Evolutionary conservation across 345 rosid genomes (phyloP), one percentile per base, ranked within the genome.

Genomic region (Camelina laxa): DNA sequence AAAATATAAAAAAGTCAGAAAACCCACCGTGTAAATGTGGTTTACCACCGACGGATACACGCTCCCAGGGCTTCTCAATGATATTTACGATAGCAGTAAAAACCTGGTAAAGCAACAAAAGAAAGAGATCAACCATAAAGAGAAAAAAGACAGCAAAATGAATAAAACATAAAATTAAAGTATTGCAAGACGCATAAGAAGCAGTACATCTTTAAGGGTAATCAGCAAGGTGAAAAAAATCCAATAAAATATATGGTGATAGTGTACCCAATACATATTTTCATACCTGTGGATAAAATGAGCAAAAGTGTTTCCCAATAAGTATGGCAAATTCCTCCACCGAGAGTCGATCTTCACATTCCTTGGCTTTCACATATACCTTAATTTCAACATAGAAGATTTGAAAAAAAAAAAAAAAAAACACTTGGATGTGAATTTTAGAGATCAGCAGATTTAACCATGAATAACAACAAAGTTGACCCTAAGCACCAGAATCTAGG

Each of bases 21-120:
- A 51, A 60, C 83, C 30, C 7, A 87, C 99, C 99, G 70, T 95
- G 99, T 54, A 84, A 72, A 73, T 95, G 97, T 6, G 84, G 89
- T 65, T 92, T 86, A 22, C 91, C 91, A 39, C 85, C 83, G 6
- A 95, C 44, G 24, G 6, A 22, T 8, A 87, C 88, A 4, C 97
- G 97, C 72, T 92, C 97, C 99, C 99, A 95, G 1, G 97, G 97
- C 83, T 92, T 92, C 84, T 95, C 99, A 78, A 82, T 89, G 72
- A 95, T 80, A 60, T 61, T 90, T 22, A 92, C 85, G 12, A 87
- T 79, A 47, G 92, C 92, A 65, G 92, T 75, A 68, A 72, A 85
- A 50, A 95, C 99, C 99, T 95, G 47, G 38, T 59, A 65, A 63
- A 24, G 14, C 12, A 58, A 72, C 22, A 21, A 70, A 70, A 14